These are phyloP conservation scores for Cryptococcus wingfieldii DNA, from an alignment of 1,284 basidiomycete species.

Conservation along the genomic window DNA sequence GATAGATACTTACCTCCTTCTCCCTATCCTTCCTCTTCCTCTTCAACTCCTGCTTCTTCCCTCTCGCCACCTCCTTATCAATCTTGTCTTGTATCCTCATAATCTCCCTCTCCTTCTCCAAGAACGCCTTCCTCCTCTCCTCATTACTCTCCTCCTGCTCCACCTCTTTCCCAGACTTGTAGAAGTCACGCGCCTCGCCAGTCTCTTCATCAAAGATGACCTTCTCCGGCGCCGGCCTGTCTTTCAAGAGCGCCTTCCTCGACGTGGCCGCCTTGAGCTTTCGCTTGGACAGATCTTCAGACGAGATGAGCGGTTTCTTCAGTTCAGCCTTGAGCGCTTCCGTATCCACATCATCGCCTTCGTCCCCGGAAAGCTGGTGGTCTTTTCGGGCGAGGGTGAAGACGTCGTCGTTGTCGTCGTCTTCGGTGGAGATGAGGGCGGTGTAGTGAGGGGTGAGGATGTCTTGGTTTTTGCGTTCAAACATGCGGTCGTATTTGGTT, in stretches of 20 bases:
- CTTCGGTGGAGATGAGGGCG: conserved; percentile 69
- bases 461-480: conserved; percentile 91
- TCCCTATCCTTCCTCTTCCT: conserved; percentile 82
- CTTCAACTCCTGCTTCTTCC: conserved; percentile 81
- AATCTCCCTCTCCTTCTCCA: conserved; percentile 65
- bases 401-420: conserved; percentile 72
- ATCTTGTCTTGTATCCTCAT: conserved; percentile 66
- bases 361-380: conserved; percentile 59
- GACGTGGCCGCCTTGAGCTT: conserved; percentile 68
- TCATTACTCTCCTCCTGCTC: conserved; percentile 63
- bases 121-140: conserved; percentile 65
- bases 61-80: conserved; percentile 78
- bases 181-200: conserved; percentile 71
- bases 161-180: conserved; percentile 67
- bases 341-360: conserved; percentile 14
- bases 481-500: conserved; percentile 98
- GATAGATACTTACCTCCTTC: conserved; percentile 52
- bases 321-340: conserved; percentile 2
- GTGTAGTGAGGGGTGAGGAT: conserved; percentile 88
- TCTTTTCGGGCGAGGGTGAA: conserved; percentile 88
- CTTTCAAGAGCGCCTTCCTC: conserved; percentile 69
- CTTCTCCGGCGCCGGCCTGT: conserved; percentile 58
- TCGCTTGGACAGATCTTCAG: conserved; percentile 56
- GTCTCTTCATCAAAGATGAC: conserved; percentile 77
- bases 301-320: conserved; percentile 26